Percentiles rank a stretch among this genome's conserved stretches.
Evolutionary conservation across 805 yeast genomes (phyloP).

Genomic region (Torulaspora gathmanii): DNA sequence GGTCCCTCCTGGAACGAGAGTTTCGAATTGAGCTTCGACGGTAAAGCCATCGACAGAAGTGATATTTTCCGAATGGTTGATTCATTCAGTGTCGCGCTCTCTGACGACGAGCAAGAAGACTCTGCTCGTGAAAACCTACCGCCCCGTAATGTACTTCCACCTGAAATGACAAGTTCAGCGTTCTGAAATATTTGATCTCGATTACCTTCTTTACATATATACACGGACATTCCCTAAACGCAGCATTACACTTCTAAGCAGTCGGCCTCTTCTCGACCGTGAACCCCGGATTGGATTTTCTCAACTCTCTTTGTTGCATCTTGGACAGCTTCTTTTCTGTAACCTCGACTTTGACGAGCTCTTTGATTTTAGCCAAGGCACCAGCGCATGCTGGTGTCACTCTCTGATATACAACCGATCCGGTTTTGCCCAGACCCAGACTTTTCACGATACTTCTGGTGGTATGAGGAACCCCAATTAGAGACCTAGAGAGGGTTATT

Average conservation of each 20-base stretch:
- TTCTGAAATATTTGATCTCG: slow-evolving; percentile 1
- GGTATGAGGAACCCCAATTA: slow-evolving; percentile 76
- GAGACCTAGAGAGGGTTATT: slow-evolving; percentile 72
- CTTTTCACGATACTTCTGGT: slow-evolving; percentile 60
- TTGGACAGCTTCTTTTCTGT: slow-evolving; percentile 51
- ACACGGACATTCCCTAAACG: slow-evolving; percentile 12
- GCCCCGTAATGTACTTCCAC: slow-evolving; percentile 17
- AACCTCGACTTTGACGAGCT: slow-evolving; percentile 75
- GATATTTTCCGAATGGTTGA: slow-evolving; percentile 42
- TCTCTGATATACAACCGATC: slow-evolving; percentile 65
- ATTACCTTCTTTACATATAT: slow-evolving; percentile 6
- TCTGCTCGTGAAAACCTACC: slow-evolving; percentile 15
- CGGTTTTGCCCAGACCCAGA: slow-evolving; percentile 71
- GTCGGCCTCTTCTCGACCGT: slow-evolving; percentile 39
- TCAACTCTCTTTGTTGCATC: slow-evolving; percentile 47
- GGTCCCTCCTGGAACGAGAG: slow-evolving; percentile 27
- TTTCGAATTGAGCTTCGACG: slow-evolving; percentile 44
- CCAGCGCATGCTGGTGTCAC: slow-evolving; percentile 83
- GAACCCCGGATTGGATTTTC: slow-evolving; percentile 67
- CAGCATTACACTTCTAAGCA: slow-evolving; percentile 1
- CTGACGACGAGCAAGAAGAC: slow-evolving; percentile 33
- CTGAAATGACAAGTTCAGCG: slow-evolving; percentile 15
- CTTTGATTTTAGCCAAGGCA: slow-evolving; percentile 75
- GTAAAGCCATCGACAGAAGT: slow-evolving; percentile 42
- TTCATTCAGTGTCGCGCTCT: slow-evolving; percentile 35